These are phyloP conservation scores for Rhizomucor miehei DNA, from an alignment of 371 early-diverging fungal species.

Conservation along the genomic window DNA sequence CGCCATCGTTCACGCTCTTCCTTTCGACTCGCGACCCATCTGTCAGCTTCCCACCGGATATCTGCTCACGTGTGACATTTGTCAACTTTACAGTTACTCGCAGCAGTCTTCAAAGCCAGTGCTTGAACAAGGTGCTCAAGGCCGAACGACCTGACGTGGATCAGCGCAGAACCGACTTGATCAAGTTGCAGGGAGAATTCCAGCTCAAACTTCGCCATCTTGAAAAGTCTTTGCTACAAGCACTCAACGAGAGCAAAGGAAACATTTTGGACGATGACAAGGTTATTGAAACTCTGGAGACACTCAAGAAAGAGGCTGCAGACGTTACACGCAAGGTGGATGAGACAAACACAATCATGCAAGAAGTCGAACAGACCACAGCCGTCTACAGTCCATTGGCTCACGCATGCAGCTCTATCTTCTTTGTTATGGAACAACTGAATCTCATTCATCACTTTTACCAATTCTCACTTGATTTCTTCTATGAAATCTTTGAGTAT, in stretches of 20 bases:
- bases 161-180: conserved; percentile 85
- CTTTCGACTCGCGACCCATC: conserved; percentile 93
- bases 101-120: conserved; percentile 94
- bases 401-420: conserved; percentile 88
- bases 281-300: conserved; percentile 92
- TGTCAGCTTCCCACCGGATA: conserved; percentile 91
- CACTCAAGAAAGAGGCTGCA: conserved; percentile 92
- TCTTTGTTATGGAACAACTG: conserved; percentile 95
- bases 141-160: conserved; percentile 96
- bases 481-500: conserved; percentile 89
- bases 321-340: conserved; percentile 91
- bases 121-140: conserved; percentile 92
- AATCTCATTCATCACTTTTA: conserved; percentile 90
- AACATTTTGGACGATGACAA: conserved; percentile 97
- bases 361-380: conserved; percentile 92
- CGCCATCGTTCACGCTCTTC: conserved; percentile 94
- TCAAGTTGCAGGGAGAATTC: conserved; percentile 96
- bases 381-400: conserved; percentile 91
- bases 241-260: conserved; percentile 92
- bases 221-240: conserved; percentile 91
- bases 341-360: conserved; percentile 93
- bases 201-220: conserved; percentile 88
- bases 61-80: conserved; percentile 96
- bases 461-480: conserved; percentile 97
- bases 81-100: conserved; percentile 98